phyloP scores from a whole-genome alignment of 192 early-diverging fungal species.

The Pilaira anomala region DNA sequence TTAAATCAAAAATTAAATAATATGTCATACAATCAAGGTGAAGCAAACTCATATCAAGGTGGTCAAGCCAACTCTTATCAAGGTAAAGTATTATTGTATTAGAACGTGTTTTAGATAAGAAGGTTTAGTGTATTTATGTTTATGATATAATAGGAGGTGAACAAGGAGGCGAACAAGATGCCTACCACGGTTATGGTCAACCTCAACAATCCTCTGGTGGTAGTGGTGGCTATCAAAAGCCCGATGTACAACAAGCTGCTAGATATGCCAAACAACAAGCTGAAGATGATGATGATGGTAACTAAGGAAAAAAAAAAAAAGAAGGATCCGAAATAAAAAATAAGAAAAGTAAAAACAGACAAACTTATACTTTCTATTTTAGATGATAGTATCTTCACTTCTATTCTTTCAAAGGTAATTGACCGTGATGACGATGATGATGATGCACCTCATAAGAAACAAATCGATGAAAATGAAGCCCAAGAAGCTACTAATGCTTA shows the following conservation, averaged over 20 bases:
- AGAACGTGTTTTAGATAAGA: no score
- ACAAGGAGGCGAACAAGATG: no score
- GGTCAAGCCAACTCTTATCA: slow-evolving; percentile 1
- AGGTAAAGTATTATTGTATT: slow-evolving; percentile 17
- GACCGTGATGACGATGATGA: slow-evolving; percentile 16
- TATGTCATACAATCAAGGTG: slow-evolving; percentile 2
- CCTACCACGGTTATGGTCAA: not conserved
- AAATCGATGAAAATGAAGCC: slow-evolving; percentile 16
- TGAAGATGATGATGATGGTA: slow-evolving; percentile 1
- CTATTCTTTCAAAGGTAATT: slow-evolving; percentile 21
- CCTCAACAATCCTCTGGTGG: not conserved
- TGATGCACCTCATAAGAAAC: slow-evolving; percentile 20
- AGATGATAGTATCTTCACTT: slow-evolving; percentile 23
- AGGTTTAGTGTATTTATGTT: no score
- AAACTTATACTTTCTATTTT: not conserved
- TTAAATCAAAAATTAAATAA: no score
- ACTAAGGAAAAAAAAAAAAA: not conserved
- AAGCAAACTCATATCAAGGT: slow-evolving; percentile 23
- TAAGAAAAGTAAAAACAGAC: not conserved
- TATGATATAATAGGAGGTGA: no score
- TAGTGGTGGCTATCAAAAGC: not conserved
- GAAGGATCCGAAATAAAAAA: not conserved
- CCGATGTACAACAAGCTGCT: slow-evolving; percentile 6
- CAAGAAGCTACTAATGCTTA: slow-evolving; percentile 23
- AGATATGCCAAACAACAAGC: slow-evolving; percentile 3